Conservation (phyloP, 1,284 basidiomycete species). For the Ustanciosporium gigantosporum region DNA sequence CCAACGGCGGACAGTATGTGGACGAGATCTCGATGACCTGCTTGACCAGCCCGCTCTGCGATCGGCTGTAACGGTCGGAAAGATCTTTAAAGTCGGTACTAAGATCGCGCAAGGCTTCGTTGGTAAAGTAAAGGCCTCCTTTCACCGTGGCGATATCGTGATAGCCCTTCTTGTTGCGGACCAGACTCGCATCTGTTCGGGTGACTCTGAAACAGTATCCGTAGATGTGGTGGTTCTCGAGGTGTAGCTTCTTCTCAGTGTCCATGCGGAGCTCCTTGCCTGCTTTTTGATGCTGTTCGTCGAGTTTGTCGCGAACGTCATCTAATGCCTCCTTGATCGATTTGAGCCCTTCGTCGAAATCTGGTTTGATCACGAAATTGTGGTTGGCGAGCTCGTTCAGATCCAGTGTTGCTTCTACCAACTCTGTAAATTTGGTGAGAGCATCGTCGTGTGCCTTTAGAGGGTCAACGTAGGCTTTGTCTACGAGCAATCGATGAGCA, state of each 20-base stretch:
- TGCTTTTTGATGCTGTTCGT: slow-evolving; percentile 77
- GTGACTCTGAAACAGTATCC: slow-evolving; percentile 93
- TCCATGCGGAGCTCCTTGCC: slow-evolving; percentile 80
- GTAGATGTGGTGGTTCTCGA: slow-evolving; percentile 88
- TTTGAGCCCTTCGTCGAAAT: slow-evolving; percentile 79
- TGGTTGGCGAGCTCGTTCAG: slow-evolving; percentile 80
- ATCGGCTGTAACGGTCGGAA: slow-evolving; percentile 73
- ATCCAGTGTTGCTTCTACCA: slow-evolving; percentile 95
- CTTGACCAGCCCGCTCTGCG: slow-evolving; percentile 82
- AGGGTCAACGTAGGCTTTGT: slow-evolving; percentile 43
- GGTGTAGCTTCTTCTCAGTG: slow-evolving; percentile 90
- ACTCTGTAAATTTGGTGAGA: slow-evolving; percentile 73
- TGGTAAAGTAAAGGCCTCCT: slow-evolving; percentile 89
- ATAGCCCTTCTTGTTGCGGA: slow-evolving; percentile 74
- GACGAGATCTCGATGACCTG: slow-evolving; percentile 88
- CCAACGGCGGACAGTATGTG: slow-evolving; percentile 81
- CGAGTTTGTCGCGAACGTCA: slow-evolving; percentile 76
- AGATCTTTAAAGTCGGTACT: slow-evolving; percentile 76
- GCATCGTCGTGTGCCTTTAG: slow-evolving; percentile 25
- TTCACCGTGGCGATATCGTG: slow-evolving; percentile 85
- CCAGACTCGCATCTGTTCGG: slow-evolving; percentile 72
- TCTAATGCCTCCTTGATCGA: slow-evolving; percentile 72
- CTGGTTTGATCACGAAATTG: slow-evolving; percentile 89
- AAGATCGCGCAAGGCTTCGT: slow-evolving; percentile 72
- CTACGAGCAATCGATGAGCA: slow-evolving; percentile 20